These are phyloP conservation scores for Aureobasidium musti DNA, from an alignment of 2,329 filamentous ascomycete species.

Conservation along the genomic window DNA sequence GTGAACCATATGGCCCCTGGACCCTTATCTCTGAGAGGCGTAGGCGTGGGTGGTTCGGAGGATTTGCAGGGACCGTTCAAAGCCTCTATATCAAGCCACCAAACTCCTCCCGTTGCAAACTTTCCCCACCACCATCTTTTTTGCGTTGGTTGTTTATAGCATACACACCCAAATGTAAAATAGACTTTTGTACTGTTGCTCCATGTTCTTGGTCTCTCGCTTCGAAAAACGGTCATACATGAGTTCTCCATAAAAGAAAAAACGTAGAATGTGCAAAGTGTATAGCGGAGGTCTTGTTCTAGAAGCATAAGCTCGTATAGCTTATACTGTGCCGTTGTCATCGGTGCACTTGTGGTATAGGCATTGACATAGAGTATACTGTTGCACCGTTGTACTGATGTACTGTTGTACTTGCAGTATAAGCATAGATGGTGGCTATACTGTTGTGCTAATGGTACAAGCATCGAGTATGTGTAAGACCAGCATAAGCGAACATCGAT, in stretches of 20 bases:
- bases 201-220: neutral
- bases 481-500: neutral
- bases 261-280: neutral
- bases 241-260: neutral
- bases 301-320: neutral
- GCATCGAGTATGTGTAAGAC: neutral
- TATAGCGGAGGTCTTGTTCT: neutral
- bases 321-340: neutral
- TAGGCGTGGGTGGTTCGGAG: neutral
- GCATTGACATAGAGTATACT: too few relatives aligned
- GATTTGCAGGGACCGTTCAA: neutral
- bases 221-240: conserved; percentile 7
- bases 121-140: neutral
- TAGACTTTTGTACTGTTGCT: neutral
- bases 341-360: neutral
- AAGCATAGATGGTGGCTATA: neutral
- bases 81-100: neutral
- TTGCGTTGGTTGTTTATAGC: neutral
- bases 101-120: neutral
- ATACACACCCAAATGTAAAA: neutral
- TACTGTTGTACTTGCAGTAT: conserved; percentile 1
- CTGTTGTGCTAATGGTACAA: neutral
- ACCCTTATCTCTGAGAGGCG: neutral
- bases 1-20: neutral
- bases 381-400: neutral